Evolutionary conservation across 208 protist species (phyloP).

Genomic region (Crithidia mellificae): DNA sequence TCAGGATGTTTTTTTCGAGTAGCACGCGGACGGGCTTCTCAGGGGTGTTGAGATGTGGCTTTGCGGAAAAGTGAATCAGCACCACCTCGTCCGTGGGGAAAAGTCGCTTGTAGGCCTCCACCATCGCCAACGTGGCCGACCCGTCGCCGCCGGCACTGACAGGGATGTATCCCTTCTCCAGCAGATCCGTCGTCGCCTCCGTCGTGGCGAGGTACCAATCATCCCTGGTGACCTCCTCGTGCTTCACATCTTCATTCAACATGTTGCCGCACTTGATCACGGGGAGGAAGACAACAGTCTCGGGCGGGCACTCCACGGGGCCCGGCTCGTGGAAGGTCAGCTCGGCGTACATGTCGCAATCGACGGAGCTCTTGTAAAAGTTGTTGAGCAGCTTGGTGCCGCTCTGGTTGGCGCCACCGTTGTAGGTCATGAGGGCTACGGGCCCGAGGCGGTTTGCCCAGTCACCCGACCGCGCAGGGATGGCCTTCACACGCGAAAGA

Average conservation of each 20-base stretch:
- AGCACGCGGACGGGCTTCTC: constrained; percentile 63
- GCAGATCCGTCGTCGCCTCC: constrained; percentile 63
- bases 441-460: constrained; percentile 75
- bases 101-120: constrained; percentile 82
- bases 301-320: constrained; percentile 76
- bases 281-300: constrained; percentile 78
- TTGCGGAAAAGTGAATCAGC: constrained; percentile 74
- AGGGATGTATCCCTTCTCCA: constrained; percentile 85
- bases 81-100: constrained; percentile 78
- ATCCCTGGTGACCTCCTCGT: constrained; percentile 27
- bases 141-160: constrained; percentile 75
- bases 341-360: constrained; percentile 83
- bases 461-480: constrained; percentile 63
- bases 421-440: constrained; percentile 72
- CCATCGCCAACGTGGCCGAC: constrained; percentile 67
- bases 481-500: constrained; percentile 49
- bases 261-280: constrained; percentile 74
- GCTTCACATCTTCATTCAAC: constrained; percentile 27
- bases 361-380: constrained; percentile 55
- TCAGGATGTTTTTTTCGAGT: constrained; percentile 70
- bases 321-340: constrained; percentile 70
- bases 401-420: constrained; percentile 36
- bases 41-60: constrained; percentile 33
- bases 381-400: constrained; percentile 43
- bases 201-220: constrained; percentile 69